Evolutionary conservation across 2,329 filamentous ascomycete species (phyloP), one percentile per base, ranked within the genome.

Genomic region (Harringtonia lauricola): DNA sequence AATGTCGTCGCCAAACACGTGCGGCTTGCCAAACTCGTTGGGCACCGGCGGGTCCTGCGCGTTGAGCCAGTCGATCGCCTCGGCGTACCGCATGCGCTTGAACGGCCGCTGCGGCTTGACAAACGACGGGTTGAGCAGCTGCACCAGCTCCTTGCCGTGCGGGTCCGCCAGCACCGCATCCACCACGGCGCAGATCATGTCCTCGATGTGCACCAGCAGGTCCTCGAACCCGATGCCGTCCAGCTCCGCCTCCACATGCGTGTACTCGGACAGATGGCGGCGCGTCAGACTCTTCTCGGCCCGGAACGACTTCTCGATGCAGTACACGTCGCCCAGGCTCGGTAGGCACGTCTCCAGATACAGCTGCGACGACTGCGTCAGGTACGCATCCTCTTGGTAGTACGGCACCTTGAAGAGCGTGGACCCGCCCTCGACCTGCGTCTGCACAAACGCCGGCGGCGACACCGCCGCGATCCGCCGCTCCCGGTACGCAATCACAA

Each of bases 261-360:
- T 94, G 70, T 95, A 98, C 66, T 98, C 92, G 39, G 87, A 42
- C 56, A 98, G 68, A 62, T 98, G 92, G 57, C 92, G 86, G 49
- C 92, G 84, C 40, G 92, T 98, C 46, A 96, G 72, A 8, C 83
- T 90, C 68, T 95, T 95, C 66, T 98, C 92, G 14, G 92, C 92
- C 49, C 92, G 89, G 81, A 98, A 98, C 2, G 90, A 96, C 64
- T 95, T 95, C 65, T 95, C 89, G 57, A 98, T 90, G 61, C 90
- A 96, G 75, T 94, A 98, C 42, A 95, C 88, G 60, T 95, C 86
- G 54, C 92, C 92, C 56, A 96, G 74, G 41, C 83, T 86, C 12
- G 90, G 87, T 28, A 98, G 71, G 52, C 83, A 87, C 28, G 92
- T 98, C 72, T 98, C 92, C 47, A 98, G 83, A 66, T 98, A 98